Evolutionary conservation across 345 rosid genomes (phyloP).

Genomic region (Carallia brachiata): DNA sequence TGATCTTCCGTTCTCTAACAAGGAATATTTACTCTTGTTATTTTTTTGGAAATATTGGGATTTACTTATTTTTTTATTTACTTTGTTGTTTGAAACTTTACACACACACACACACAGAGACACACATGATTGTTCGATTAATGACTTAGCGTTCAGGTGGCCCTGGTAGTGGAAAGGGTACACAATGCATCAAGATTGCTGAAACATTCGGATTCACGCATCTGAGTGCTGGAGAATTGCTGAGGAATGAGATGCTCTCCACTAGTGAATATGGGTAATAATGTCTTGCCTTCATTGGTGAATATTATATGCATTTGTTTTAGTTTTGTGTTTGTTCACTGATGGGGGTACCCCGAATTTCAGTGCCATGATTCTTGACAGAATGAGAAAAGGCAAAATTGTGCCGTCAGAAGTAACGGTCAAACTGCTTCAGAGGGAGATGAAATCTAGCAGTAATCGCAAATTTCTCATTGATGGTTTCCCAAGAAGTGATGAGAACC

Average conservation of each 20-base stretch:
- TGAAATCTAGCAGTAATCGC: conserved; percentile 22
- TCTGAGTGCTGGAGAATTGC: conserved; percentile 34
- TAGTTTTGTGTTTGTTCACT: neutral
- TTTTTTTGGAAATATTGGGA: neutral
- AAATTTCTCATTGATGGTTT: conserved; percentile 34
- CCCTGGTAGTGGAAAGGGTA: conserved; percentile 40
- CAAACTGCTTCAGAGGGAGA: conserved; percentile 23
- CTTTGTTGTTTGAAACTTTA: neutral
- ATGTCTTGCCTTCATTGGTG: neutral
- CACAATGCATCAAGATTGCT: conserved; percentile 29
- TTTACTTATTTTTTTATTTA: neutral
- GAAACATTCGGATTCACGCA: conserved; percentile 31
- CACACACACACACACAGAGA: neutral
- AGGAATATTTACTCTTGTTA: neutral
- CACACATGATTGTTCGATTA: neutral
- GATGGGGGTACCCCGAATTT: conserved; percentile 2
- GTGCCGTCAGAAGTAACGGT: conserved; percentile 37
- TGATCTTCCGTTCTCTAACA: neutral
- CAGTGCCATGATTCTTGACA: conserved; percentile 25
- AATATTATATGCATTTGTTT: neutral
- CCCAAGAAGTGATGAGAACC: conserved; percentile 32
- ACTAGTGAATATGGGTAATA: conserved; percentile 24
- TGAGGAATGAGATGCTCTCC: conserved; percentile 27
- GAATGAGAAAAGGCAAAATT: conserved; percentile 28
- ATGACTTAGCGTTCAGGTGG: conserved; percentile 20